These are phyloP conservation scores for Xylariaceae sp. DNA, from an alignment of 2,329 filamentous ascomycete species.

Conservation along the genomic window DNA sequence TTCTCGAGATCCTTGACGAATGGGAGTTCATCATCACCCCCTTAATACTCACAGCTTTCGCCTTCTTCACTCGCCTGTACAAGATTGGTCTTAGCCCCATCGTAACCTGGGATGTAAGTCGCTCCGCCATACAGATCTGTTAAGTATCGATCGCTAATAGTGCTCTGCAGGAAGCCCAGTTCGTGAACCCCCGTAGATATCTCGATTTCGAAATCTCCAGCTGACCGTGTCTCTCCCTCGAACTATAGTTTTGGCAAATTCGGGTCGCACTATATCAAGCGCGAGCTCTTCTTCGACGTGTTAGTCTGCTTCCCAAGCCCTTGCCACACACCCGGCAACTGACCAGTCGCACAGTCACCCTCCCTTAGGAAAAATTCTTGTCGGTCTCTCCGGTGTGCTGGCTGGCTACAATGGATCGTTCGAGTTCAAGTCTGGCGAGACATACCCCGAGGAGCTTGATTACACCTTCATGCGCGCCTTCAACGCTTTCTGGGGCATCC, in stretches of 20 bases:
- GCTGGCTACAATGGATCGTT: constrained; percentile 99
- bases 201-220: constrained; percentile 13
- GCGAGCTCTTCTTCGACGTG: constrained; percentile 96
- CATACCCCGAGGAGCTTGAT: constrained; percentile 88
- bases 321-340: constrained; percentile 12
- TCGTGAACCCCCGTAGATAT: constrained; percentile 31
- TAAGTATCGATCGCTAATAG: constrained; percentile 15
- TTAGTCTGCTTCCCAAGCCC: constrained; percentile 27
- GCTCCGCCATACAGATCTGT: neutral
- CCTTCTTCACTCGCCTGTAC: constrained; percentile 66
- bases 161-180: constrained; percentile 53
- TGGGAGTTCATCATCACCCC: constrained; percentile 63
- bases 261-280: constrained; percentile 97
- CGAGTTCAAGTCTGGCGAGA: constrained; percentile 98
- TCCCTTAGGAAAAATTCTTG: constrained; percentile 96
- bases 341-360: constrained; percentile 52
- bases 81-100: constrained; percentile 68
- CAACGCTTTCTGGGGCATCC: constrained; percentile 90
- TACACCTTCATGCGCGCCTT: constrained; percentile 99
- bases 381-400: constrained; percentile 91
- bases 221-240: constrained; percentile 24
- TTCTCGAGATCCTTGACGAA: constrained; percentile 61
- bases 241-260: constrained; percentile 82
- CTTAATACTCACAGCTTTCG: constrained; percentile 58
- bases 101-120: constrained; percentile 59